phyloP scores from a whole-genome alignment of 2,329 filamentous ascomycete species.

The Magnaporthales sp. region DNA sequence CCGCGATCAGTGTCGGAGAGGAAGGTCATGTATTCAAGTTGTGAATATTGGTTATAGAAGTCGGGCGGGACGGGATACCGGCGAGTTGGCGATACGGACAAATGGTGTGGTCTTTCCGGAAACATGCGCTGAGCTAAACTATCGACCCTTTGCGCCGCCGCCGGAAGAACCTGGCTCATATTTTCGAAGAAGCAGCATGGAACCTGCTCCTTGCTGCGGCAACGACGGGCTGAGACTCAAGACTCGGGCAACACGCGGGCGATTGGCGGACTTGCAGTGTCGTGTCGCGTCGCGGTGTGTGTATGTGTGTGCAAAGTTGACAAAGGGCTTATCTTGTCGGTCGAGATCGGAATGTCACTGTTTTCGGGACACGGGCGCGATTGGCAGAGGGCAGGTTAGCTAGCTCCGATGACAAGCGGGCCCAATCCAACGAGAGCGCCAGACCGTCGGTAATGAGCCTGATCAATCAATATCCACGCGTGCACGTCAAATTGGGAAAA shows the following conservation, averaged over 20 bases:
- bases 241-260: background rate
- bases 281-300: background rate
- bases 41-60: conserved; percentile 32
- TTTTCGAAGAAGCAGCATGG: conserved; percentile 7
- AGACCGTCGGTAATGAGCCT: background rate
- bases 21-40: conserved; percentile 49
- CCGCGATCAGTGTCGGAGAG: conserved; percentile 50
- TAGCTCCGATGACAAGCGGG: background rate
- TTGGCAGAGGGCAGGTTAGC: background rate
- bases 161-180: conserved; percentile 15
- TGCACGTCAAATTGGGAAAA: background rate
- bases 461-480: background rate
- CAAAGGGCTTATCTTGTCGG: background rate
- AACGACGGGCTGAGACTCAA: background rate
- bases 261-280: background rate
- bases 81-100: conserved; percentile 38
- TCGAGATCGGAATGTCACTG: conserved; percentile 1
- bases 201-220: background rate
- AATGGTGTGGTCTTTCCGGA: conserved; percentile 30
- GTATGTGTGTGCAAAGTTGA: background rate
- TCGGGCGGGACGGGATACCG: conserved; percentile 36
- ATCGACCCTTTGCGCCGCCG: conserved; percentile 13
- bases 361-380: background rate
- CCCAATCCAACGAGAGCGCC: background rate
- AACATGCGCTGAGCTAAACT: conserved; percentile 14